Percentiles rank a stretch among this genome's conserved stretches.
Evolutionary conservation across 2,329 filamentous ascomycete species (phyloP).

Genomic region (Ascochyta rabiei): DNA sequence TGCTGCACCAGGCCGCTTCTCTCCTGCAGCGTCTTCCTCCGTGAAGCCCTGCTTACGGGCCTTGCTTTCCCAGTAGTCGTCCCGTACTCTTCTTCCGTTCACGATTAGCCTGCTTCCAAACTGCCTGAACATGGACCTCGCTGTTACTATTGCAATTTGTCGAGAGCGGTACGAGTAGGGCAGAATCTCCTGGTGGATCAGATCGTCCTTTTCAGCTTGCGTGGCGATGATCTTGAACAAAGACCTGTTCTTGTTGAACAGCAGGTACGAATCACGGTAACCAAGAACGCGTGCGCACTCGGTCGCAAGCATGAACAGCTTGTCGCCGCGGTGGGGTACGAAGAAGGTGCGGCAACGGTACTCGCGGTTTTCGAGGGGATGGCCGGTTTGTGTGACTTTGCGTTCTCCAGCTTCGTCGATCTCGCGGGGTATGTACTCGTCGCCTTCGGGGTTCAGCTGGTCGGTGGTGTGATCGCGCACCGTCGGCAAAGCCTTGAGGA

Average conservation of each 20-base stretch:
- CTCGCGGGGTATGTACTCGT: conserved; percentile 94
- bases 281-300: conserved; percentile 93
- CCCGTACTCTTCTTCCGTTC: conserved; percentile 86
- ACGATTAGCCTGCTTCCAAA: conserved; percentile 94
- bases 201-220: conserved; percentile 93
- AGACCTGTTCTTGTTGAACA: conserved; percentile 98
- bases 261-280: conserved; percentile 94
- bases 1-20: conserved; percentile 91
- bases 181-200: conserved; percentile 92
- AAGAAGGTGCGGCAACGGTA: conserved; percentile 94
- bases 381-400: conserved; percentile 85
- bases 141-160: conserved; percentile 97
- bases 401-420: conserved; percentile 92
- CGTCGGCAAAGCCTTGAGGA: conserved; percentile 92
- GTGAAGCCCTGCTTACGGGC: conserved; percentile 97
- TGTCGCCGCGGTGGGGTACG: conserved; percentile 87
- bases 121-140: conserved; percentile 97
- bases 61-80: conserved; percentile 99
- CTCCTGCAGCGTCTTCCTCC: conserved; percentile 91
- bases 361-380: conserved; percentile 79
- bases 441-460: conserved; percentile 84
- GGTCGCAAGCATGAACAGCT: conserved; percentile 97
- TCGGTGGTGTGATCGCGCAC: conserved; percentile 97
- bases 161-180: conserved; percentile 98
- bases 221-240: conserved; percentile 97